Conservation (phyloP, 2,329 filamentous ascomycete genomes). For the Monilinia vaccinii-corymbosi region DNA sequence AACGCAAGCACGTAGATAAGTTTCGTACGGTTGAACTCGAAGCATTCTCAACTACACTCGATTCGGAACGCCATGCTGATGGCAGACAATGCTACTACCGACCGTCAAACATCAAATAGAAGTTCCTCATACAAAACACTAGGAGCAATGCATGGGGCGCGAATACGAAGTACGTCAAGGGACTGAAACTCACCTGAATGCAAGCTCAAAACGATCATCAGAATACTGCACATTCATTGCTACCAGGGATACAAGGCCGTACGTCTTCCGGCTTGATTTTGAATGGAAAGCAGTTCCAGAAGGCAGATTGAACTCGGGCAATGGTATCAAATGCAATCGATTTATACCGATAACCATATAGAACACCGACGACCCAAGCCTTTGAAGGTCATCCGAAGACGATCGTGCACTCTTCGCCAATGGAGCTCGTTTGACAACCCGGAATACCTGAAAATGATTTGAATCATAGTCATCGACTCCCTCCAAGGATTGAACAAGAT, state of each 20-base stretch:
- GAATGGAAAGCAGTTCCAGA: constrained; percentile 35
- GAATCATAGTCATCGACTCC: constrained; percentile 61
- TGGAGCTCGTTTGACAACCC: constrained; percentile 54
- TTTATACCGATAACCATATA: constrained; percentile 62
- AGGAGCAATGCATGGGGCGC: not conserved
- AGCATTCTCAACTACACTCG: not conserved
- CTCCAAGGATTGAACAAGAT: constrained; percentile 53
- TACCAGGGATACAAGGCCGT: constrained; percentile 55
- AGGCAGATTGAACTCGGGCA: constrained; percentile 46
- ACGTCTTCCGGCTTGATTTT: constrained; percentile 39
- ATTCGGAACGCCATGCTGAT: not conserved
- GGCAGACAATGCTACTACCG: not conserved
- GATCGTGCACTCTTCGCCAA: constrained; percentile 44
- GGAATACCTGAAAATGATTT: constrained; percentile 57
- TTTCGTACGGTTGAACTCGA: not conserved
- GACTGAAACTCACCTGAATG: constrained; percentile 37
- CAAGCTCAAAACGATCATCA: constrained; percentile 59
- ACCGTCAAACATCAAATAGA: not conserved
- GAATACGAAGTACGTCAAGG: not conserved
- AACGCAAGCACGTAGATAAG: not conserved
- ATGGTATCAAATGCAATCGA: constrained; percentile 59
- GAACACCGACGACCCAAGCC: constrained; percentile 54
- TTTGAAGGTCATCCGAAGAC: constrained; percentile 58
- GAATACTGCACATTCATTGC: constrained; percentile 48
- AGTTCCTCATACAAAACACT: not conserved